Conservation (phyloP, 2,329 filamentous ascomycete genomes). For the Fusarium sp. region DNA sequence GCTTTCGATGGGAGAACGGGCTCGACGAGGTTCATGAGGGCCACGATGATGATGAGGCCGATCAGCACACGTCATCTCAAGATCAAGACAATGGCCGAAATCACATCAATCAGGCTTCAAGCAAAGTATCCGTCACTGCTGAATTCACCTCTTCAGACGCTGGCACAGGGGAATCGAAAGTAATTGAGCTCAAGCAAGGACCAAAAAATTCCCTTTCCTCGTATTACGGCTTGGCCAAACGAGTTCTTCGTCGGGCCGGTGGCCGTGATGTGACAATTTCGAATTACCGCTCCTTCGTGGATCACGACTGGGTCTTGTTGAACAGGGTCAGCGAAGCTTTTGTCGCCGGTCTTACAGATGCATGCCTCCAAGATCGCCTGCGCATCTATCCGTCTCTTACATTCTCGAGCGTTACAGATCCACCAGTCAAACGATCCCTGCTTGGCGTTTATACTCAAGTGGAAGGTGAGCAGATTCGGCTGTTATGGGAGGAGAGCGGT, state of each 20-base stretch:
- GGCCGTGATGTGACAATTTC: slow-evolving; percentile 64
- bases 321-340: slow-evolving; percentile 66
- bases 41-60: slow-evolving; percentile 54
- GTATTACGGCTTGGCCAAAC: slow-evolving; percentile 64
- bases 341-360: slow-evolving; percentile 64
- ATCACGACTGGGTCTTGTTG: slow-evolving; percentile 61
- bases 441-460: slow-evolving; percentile 65
- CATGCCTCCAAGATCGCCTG: slow-evolving; percentile 59
- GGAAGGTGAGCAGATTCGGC: slow-evolving; percentile 67
- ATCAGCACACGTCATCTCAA: slow-evolving; percentile 38
- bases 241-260: slow-evolving; percentile 61
- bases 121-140: slow-evolving; percentile 1
- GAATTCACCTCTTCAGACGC: slow-evolving; percentile 42
- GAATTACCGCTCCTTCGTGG: slow-evolving; percentile 57
- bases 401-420: slow-evolving; percentile 46
- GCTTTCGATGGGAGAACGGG: slow-evolving; percentile 77
- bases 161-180: slow-evolving; percentile 29
- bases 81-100: slow-evolving; percentile 44
- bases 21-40: slow-evolving; percentile 54
- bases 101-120: slow-evolving; percentile 12
- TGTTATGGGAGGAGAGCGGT: slow-evolving; percentile 51
- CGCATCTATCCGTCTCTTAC: slow-evolving; percentile 61
- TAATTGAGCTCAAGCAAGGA: slow-evolving; percentile 57
- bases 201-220: slow-evolving; percentile 56
- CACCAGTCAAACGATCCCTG: slow-evolving; percentile 60